A percentile compares a stretch with the other conserved stretches of the same genome.
Evolutionary conservation across 805 yeast genomes (phyloP).

Genomic region (Grigorovia humatica): DNA sequence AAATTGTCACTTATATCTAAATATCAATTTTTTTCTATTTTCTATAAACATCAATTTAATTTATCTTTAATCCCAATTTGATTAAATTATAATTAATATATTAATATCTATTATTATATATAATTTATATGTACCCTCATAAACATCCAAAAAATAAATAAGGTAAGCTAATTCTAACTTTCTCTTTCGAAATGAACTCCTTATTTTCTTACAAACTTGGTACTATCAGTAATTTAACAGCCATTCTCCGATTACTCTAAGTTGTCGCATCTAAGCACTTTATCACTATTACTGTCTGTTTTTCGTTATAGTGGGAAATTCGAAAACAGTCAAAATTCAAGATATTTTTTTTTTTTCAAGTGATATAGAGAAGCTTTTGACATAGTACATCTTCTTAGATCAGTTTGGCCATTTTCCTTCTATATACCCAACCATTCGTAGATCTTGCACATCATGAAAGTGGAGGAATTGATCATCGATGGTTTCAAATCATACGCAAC

Average conservation of each 20-base stretch:
- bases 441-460: constrained; percentile 45
- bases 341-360: too few species aligned
- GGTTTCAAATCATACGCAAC: constrained; percentile 98
- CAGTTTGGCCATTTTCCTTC: too few species aligned
- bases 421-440: neutral
- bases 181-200: neutral
- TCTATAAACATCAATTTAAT: constrained; percentile 1
- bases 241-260: too few species aligned
- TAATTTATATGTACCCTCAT: constrained; percentile 2
- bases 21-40: constrained; percentile 7
- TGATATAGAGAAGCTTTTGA: neutral
- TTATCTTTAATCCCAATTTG: constrained; percentile 1
- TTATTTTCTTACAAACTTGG: too few species aligned
- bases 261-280: too few species aligned
- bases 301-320: too few species aligned
- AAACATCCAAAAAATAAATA: constrained; percentile 3
- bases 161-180: neutral
- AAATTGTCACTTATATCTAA: neutral
- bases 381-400: neutral
- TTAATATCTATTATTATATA: neutral
- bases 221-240: too few species aligned
- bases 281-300: too few species aligned
- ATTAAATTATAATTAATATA: neutral
- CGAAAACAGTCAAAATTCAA: too few species aligned
- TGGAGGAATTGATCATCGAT: constrained; percentile 92